These are phyloP conservation scores for Tolypocladium tropicale DNA, from an alignment of 2,329 filamentous ascomycete genomes.

Conservation along the genomic window DNA sequence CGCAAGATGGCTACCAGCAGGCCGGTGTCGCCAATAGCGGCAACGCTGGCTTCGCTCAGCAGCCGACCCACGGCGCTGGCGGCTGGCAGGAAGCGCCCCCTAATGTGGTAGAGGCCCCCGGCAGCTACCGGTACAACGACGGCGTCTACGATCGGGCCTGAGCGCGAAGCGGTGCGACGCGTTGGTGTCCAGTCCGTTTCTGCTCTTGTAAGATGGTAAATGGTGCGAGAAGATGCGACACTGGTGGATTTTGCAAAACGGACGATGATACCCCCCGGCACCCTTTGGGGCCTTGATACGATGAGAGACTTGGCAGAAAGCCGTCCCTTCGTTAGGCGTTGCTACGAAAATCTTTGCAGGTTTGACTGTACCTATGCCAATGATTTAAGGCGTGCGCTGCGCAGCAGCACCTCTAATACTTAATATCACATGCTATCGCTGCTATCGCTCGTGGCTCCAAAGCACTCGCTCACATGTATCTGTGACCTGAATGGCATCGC, in stretches of 20 bases:
- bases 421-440: not conserved
- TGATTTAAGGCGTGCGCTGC: not conserved
- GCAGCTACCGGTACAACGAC: slow-evolving; percentile 24
- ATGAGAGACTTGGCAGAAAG: not conserved
- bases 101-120: slow-evolving; percentile 6
- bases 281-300: no score
- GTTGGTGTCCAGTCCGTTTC: not conserved
- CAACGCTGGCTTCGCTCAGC: not conserved
- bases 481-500: not conserved
- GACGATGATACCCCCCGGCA: not conserved
- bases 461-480: not conserved
- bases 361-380: not conserved
- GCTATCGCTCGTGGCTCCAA: no score
- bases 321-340: not conserved
- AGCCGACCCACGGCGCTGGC: not conserved
- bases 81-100: not conserved
- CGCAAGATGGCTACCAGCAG: not conserved
- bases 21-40: not conserved
- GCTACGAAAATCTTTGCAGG: not conserved
- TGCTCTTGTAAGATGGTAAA: not conserved
- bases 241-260: not conserved
- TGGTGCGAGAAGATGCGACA: not conserved
- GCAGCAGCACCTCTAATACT: not conserved
- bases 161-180: slow-evolving; percentile 1
- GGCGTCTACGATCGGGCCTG: slow-evolving; percentile 23